phyloP scores from a whole-genome alignment of 768 basidiomycete genomes.

The Auriculariales sp. region DNA sequence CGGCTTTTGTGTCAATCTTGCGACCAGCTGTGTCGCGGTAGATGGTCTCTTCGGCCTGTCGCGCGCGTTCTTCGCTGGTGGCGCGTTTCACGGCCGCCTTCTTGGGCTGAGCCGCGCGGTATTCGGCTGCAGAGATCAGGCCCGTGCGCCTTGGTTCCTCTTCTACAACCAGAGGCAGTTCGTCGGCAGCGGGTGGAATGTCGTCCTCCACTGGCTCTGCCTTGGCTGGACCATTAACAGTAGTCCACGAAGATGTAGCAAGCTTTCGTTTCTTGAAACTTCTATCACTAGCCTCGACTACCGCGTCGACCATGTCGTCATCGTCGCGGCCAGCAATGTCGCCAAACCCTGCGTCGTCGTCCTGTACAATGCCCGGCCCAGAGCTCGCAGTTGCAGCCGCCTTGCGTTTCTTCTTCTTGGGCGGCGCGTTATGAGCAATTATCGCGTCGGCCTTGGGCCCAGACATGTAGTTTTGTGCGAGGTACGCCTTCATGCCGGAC shows the following conservation, averaged over 20 bases:
- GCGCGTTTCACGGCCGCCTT: slow-evolving; percentile 19
- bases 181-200: slow-evolving; percentile 40
- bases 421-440: slow-evolving; percentile 43
- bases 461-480: slow-evolving; percentile 90
- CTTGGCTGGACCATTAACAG: slow-evolving; percentile 36
- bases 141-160: slow-evolving; percentile 51
- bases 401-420: slow-evolving; percentile 56
- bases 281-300: slow-evolving; percentile 52
- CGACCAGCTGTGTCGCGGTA: slow-evolving; percentile 84
- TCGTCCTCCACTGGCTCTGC: slow-evolving; percentile 30
- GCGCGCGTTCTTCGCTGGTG: slow-evolving; percentile 38
- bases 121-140: slow-evolving; percentile 58
- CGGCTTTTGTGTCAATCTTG: slow-evolving; percentile 79
- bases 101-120: slow-evolving; percentile 29
- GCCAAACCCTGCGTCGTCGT: slow-evolving; percentile 45
- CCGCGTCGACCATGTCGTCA: slow-evolving; percentile 38
- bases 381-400: slow-evolving; percentile 20
- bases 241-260: slow-evolving; percentile 39
- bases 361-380: slow-evolving; percentile 20
- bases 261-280: slow-evolving; percentile 67
- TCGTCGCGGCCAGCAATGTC: slow-evolving; percentile 39
- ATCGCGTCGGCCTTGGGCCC: slow-evolving; percentile 95
- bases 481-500: slow-evolving; percentile 53
- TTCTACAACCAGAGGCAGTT: slow-evolving; percentile 44
- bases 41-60: slow-evolving; percentile 72